Base-by-base conservation (phyloP, 1,284 basidiomycete species). In the Schizophyllum amplum region DNA sequence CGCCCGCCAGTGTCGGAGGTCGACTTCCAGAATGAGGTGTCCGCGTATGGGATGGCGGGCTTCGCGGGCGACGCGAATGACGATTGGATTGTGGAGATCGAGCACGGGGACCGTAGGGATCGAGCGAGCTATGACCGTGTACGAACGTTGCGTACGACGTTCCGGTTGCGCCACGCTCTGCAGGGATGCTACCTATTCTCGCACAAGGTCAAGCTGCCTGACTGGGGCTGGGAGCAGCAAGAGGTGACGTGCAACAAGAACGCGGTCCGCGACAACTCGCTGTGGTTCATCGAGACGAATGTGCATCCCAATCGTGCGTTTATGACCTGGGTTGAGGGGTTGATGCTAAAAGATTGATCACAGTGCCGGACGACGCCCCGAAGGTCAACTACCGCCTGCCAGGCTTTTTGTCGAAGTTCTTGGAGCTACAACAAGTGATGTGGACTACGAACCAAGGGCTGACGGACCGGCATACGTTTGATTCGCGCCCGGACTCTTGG, bases 161-260 rank as follows among this genome's bases (percentile, higher is more conserved):
- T 99, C 75, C 80, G 89, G 62, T 74, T 99, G 54, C 77, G 87
- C 60, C 97, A 99, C 72, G 79, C 82, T 20, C 77, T 95, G 62
- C 91, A 90, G 0, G 93, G 94, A 3, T 99, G 96, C 72, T 98
- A 98, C 71, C 78, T 99, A 51, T 99, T 98, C 79, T 95, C 92
- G 52, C 97, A 99, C 77, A 96, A 95, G 71, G 89, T 98, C 66
- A 95, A 97, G 72, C 75, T 99, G 3, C 97, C 97, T 0, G 91
- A 97, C 9, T 99, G 97, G 97, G 97, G 87, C 0, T 99, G 83
- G 65, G 95, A 98, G 65, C 97, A 99, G 72, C 97, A 99, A 70
- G 97, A 99, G 68, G 96, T 95, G 52, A 98, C 94, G 0, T 98
- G 94, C 73, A 98, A 98, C 75, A 95, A 95, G 79, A 96, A 98